Evolutionary conservation across 2,329 filamentous ascomycete species (phyloP).

Genomic region (Diaporthe sp.): DNA sequence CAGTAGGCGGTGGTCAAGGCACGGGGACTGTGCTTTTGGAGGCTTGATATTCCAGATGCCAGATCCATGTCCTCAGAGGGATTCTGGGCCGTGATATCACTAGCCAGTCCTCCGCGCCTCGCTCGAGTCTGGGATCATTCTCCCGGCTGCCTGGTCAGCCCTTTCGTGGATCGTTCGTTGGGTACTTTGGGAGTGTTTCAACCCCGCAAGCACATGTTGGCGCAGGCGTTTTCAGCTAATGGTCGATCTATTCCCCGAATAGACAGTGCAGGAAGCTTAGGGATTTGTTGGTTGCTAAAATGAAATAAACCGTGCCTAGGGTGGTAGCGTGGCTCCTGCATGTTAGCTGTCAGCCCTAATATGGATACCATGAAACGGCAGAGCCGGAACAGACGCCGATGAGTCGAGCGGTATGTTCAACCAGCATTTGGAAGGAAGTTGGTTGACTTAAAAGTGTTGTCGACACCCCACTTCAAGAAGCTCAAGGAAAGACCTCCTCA

Average conservation of each 20-base stretch:
- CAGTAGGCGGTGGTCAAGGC: not conserved
- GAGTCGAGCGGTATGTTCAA: not conserved
- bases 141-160: not conserved
- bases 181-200: not conserved
- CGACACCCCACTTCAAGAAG: not conserved
- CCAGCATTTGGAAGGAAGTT: not conserved
- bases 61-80: not conserved
- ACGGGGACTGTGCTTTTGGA: not conserved
- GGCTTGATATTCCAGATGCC: not conserved
- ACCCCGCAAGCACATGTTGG: not conserved
- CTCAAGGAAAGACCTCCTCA: too few species aligned
- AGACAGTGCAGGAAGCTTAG: not conserved
- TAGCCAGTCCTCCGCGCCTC: not conserved
- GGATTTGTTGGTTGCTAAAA: not conserved
- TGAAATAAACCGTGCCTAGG: not conserved
- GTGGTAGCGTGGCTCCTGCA: not conserved
- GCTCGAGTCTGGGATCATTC: not conserved
- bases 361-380: not conserved
- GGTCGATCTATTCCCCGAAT: not conserved
- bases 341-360: conserved; percentile 12
- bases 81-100: not conserved
- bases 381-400: not conserved
- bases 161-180: not conserved
- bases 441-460: not conserved
- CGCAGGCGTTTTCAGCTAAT: not conserved